phyloP scores from a whole-genome alignment of 352 stramenopile species.

The Globisporangium nodosum region DNA sequence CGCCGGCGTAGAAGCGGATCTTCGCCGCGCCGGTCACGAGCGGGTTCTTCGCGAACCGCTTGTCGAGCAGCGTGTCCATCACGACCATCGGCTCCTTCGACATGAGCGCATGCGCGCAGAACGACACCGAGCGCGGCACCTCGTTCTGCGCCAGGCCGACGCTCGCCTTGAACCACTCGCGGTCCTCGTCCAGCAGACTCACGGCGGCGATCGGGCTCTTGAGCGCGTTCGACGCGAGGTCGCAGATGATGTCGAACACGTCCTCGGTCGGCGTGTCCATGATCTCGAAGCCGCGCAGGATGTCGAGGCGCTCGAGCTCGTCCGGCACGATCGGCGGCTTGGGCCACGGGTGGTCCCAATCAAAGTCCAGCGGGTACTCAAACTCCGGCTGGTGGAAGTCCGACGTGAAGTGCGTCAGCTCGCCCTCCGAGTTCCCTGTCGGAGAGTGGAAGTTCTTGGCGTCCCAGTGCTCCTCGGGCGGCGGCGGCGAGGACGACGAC shows the following conservation, averaged over 20 bases:
- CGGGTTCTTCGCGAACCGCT: constrained; percentile 84
- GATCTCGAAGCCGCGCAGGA: constrained; percentile 81
- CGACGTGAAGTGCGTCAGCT: constrained; percentile 67
- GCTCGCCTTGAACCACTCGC: constrained; percentile 86
- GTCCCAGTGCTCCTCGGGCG: constrained; percentile 57
- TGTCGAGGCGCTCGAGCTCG: constrained; percentile 67
- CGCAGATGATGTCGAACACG: constrained; percentile 88
- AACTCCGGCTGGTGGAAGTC: constrained; percentile 80
- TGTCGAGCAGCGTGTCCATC: constrained; percentile 82
- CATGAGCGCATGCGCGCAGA: constrained; percentile 85
- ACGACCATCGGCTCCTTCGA: constrained; percentile 88
- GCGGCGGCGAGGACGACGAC: constrained; percentile 36
- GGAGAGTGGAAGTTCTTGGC: constrained; percentile 81
- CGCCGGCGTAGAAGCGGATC: constrained; percentile 84
- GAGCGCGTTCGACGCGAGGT: constrained; percentile 79
- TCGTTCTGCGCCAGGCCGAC: constrained; percentile 82
- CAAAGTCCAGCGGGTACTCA: constrained; percentile 85
- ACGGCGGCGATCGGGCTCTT: constrained; percentile 85
- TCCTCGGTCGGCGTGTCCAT: constrained; percentile 84
- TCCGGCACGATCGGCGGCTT: constrained; percentile 70
- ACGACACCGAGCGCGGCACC: constrained; percentile 81
- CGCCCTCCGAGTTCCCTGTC: constrained; percentile 70
- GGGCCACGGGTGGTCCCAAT: constrained; percentile 84
- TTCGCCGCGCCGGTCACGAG: constrained; percentile 77
- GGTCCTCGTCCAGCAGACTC: constrained; percentile 80